Base-by-base conservation (phyloP, 2,329 filamentous ascomycete genomes). In the Penicillium expansum region DNA sequence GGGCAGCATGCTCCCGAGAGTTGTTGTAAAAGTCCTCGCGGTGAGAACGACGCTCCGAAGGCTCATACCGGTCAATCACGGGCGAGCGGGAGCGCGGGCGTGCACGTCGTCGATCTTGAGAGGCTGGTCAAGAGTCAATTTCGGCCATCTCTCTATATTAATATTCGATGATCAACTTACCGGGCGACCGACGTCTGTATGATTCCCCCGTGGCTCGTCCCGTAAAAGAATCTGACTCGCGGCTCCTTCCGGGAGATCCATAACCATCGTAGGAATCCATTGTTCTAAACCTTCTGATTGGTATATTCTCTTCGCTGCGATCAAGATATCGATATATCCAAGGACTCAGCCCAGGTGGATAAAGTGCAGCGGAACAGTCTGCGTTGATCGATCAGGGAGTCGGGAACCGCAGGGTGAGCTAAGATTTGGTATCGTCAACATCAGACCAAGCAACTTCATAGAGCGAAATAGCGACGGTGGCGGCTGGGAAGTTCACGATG, bases 41-140 rank as follows among this genome's bases (percentile, higher is more conserved):
- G 33, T 56, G 54, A 32, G 75, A 60, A 32, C 83, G 82, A 41
- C 74, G 74, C 52, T 76, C 76, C 5, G 82, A 81, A 11, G 85
- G 85, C 68, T 87, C 83, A 64, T 87, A 88, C 30, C 85, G 81
- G 65, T 88, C 85, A 63, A 87, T 86, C 63, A 79, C 79, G 13
- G 85, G 85, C 11, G 85, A 87, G 50, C 85, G 82, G 39, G 85
- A 87, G 55, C 85, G 76, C 41, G 70, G 73, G 53, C 79, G 82
- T 44, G 68, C 71, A 56, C 77, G 75, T 49, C 77, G 73, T 59
- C 77, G 74, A 58, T 79, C 77, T 52, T 79, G 73, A 20, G 72
- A 73, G 32, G 60, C 71, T 71, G 49, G 14, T 57, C 10, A 6
- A 32, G 24, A 33, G 47, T 48, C 18, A 58, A 14, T 18, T 29